These are phyloP conservation scores for Aspergillus sp. DNA, from an alignment of 2,329 filamentous ascomycete species.

Conservation along the genomic window DNA sequence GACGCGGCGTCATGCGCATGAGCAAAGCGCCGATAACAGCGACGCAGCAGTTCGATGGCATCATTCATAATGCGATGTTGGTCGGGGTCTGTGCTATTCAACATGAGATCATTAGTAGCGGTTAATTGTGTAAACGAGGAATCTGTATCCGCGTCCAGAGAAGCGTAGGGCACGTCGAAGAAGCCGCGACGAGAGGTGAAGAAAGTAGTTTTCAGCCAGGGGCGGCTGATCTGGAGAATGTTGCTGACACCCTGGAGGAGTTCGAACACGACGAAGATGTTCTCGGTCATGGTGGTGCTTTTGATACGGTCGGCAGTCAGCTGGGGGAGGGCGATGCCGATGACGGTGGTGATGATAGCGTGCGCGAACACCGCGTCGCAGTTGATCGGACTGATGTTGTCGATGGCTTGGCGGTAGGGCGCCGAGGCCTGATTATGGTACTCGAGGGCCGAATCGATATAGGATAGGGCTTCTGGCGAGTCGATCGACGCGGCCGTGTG, in stretches of 20 bases:
- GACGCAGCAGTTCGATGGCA: slow-evolving; percentile 27
- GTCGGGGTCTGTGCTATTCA: slow-evolving; percentile 23
- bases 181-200: slow-evolving; percentile 48
- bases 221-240: slow-evolving; percentile 30
- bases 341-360: slow-evolving; percentile 37
- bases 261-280: slow-evolving; percentile 36
- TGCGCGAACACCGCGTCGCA: slow-evolving; percentile 40
- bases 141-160: slow-evolving; percentile 26
- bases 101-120: slow-evolving; percentile 28
- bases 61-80: slow-evolving; percentile 32
- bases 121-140: slow-evolving; percentile 28
- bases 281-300: slow-evolving; percentile 33
- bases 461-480: slow-evolving; percentile 30
- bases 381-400: slow-evolving; percentile 34
- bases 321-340: slow-evolving; percentile 36
- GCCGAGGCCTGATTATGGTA: slow-evolving; percentile 37
- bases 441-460: slow-evolving; percentile 37
- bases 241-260: slow-evolving; percentile 37
- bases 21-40: slow-evolving; percentile 28
- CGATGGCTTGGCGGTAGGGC: slow-evolving; percentile 35
- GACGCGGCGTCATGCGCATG: slow-evolving; percentile 28
- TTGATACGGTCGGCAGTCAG: slow-evolving; percentile 31
- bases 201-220: slow-evolving; percentile 52
- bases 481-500: slow-evolving; percentile 38
- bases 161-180: slow-evolving; percentile 39